Conservation (phyloP, 2,329 filamentous ascomycete species). For the Clonostachys rosea region DNA sequence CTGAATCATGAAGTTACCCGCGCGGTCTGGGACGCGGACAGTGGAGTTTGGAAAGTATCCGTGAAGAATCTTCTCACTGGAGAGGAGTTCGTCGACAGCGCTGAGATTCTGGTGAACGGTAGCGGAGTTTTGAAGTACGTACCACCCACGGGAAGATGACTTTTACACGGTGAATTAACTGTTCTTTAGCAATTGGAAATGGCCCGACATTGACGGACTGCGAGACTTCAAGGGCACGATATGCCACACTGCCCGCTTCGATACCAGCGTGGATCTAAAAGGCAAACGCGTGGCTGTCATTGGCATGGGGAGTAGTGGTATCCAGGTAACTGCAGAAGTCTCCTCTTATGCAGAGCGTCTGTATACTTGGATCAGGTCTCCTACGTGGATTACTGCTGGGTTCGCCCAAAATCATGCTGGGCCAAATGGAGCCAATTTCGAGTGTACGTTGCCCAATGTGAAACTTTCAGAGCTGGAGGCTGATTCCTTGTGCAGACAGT, state of each 20-base stretch:
- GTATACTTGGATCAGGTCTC: constrained; percentile 33
- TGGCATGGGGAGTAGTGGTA: constrained; percentile 49
- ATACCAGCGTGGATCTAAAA: constrained; percentile 36
- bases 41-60: constrained; percentile 2
- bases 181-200: constrained; percentile 32
- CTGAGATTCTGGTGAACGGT: constrained; percentile 6
- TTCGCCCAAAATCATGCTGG: constrained; percentile 13
- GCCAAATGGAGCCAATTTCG: constrained; percentile 39
- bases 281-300: constrained; percentile 51
- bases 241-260: constrained; percentile 50
- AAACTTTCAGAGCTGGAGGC: background rate
- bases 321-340: constrained; percentile 41
- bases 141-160: background rate
- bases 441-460: constrained; percentile 6
- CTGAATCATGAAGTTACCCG: background rate
- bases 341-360: constrained; percentile 23
- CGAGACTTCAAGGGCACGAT: constrained; percentile 39
- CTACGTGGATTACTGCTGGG: constrained; percentile 34
- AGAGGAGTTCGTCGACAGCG: constrained; percentile 1
- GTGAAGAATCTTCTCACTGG: background rate
- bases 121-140: constrained; percentile 6
- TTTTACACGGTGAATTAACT: background rate
- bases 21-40: background rate
- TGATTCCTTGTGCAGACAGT: constrained; percentile 13
- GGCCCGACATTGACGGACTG: constrained; percentile 41